Conservation (phyloP, 352 stramenopile genomes). For the Phytophthora pinifolia region DNA sequence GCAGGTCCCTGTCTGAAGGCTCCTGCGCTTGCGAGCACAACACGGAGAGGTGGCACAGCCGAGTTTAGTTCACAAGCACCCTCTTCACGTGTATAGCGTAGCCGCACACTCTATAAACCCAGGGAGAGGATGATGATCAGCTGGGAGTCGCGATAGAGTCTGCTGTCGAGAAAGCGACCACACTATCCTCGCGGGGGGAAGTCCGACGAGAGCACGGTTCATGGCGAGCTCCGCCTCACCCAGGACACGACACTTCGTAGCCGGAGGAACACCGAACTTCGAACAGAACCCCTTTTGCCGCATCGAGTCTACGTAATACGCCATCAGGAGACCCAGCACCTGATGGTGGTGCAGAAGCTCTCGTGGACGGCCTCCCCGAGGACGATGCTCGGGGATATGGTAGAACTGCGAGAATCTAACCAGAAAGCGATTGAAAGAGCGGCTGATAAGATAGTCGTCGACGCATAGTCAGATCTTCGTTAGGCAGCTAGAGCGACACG, state of each 20-base stretch:
- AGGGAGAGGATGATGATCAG: constrained; percentile 1
- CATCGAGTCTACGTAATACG: constrained; percentile 18
- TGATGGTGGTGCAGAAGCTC: constrained; percentile 12
- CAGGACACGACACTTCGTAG: background rate
- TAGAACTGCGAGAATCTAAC: background rate
- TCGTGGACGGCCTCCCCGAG: constrained; percentile 2
- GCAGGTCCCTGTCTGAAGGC: constrained; percentile 5
- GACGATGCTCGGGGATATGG: background rate
- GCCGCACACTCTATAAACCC: constrained; percentile 19
- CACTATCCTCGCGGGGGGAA: background rate
- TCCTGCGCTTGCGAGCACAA: background rate
- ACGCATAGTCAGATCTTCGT: too few relatives aligned
- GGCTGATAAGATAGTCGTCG: background rate
- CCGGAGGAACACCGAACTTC: constrained; percentile 10
- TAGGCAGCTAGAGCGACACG: too few relatives aligned
- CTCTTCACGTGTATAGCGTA: too few relatives aligned
- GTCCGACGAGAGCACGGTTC: too few relatives aligned
- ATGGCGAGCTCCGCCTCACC: background rate
- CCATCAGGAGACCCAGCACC: constrained; percentile 8
- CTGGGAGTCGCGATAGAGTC: too few relatives aligned
- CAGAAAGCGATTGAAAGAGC: background rate
- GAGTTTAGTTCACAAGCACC: too few relatives aligned
- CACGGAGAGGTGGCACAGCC: too few relatives aligned
- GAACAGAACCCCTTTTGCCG: too few relatives aligned
- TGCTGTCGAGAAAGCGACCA: background rate